phyloP scores from a whole-genome alignment of 495 filamentous ascomycete genomes.

The Cladorrhinum samala region DNA sequence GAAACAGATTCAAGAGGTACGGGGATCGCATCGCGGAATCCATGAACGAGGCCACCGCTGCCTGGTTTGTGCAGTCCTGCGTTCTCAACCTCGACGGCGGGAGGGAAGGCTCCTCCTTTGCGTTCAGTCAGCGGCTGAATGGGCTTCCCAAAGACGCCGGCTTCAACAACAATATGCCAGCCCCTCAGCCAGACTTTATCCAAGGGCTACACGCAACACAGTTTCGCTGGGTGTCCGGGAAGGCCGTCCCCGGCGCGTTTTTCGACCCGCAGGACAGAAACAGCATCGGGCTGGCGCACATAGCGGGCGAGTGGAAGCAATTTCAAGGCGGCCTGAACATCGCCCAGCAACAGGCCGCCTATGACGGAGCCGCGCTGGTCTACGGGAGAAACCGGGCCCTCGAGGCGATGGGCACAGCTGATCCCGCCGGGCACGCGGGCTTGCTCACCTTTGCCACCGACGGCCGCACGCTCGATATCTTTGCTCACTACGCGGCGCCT shows the following conservation, averaged over 20 bases:
- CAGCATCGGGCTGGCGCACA: slow-evolving; percentile 24
- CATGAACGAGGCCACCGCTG: no score
- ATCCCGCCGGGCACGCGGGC: slow-evolving; percentile 21
- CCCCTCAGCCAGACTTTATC: slow-evolving; percentile 27
- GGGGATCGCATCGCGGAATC: no score
- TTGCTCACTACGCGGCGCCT: slow-evolving; percentile 26
- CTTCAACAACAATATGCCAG: slow-evolving; percentile 27
- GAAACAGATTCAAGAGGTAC: no score
- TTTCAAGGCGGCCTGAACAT: slow-evolving; percentile 16
- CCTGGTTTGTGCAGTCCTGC: no score
- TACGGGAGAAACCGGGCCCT: slow-evolving; percentile 28
- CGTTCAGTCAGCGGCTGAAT: slow-evolving; percentile 20
- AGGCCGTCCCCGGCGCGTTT: slow-evolving; percentile 22
- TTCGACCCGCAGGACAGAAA: slow-evolving; percentile 20
- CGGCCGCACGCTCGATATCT: slow-evolving; percentile 26
- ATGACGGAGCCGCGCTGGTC: slow-evolving; percentile 28
- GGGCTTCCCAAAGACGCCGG: slow-evolving; percentile 22
- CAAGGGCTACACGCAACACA: slow-evolving; percentile 19
- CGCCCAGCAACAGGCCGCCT: slow-evolving; percentile 19
- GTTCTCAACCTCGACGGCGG: no score
- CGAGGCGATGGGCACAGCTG: slow-evolving; percentile 15
- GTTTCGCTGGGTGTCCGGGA: slow-evolving; percentile 23
- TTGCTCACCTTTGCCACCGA: slow-evolving; percentile 30
- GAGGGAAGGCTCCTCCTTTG: no score
- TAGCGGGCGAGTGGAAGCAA: slow-evolving; percentile 33